Base-by-base conservation (phyloP, 2,329 filamentous ascomycete genomes). In the Alternaria ventricosa region DNA sequence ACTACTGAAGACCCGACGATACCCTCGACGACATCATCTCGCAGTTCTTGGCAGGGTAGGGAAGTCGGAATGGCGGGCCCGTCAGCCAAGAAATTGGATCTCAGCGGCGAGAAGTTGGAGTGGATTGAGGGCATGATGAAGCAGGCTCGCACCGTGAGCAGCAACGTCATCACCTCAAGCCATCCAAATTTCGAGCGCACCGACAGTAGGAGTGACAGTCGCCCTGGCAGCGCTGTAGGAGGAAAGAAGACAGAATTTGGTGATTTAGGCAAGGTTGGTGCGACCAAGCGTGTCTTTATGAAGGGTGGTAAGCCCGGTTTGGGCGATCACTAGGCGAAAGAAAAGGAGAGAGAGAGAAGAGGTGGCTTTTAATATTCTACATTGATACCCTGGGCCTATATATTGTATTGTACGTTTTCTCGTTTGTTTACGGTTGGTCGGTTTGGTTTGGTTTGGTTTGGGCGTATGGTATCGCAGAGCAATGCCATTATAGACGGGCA, bases 81-180 rank as follows among this genome's bases (percentile, higher is more conserved):
- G 1, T 88, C 86, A 50, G 84, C 86, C 36, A 90, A 88, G 78
- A 85, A 87, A 46, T 8, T 87, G 85, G 75, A 91, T 89, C 81
- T 92, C 22, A 80, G 89, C 60, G 88, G 90, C 59, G 90, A 94
- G 79, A 92, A 90, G 74, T 85, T 88, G 61, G 89, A 90, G 43
- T 96, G 92, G 92, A 91, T 96, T 10, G 90, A 94, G 78, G 92
- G 89, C 65, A 91, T 96, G 82, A 90, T 93, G 81, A 90, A 92
- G 74, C 91, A 92, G 75, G 92, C 94, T 44, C 87, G 90, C 63
- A 85, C 89, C 50, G 91, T 89, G 73, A 92, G 90, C 73, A 87
- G 87, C 60, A 89, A 89, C 76, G 62, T 75, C 44, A 58, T 70
- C 15, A 58, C 63, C 22, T 55, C 68, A 15, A 69, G 63, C 27